A percentile compares a stretch with the other conserved stretches of the same genome.
Conservation (phyloP, 1,284 basidiomycete genomes). For the Fomitopsis schrenkii region DNA sequence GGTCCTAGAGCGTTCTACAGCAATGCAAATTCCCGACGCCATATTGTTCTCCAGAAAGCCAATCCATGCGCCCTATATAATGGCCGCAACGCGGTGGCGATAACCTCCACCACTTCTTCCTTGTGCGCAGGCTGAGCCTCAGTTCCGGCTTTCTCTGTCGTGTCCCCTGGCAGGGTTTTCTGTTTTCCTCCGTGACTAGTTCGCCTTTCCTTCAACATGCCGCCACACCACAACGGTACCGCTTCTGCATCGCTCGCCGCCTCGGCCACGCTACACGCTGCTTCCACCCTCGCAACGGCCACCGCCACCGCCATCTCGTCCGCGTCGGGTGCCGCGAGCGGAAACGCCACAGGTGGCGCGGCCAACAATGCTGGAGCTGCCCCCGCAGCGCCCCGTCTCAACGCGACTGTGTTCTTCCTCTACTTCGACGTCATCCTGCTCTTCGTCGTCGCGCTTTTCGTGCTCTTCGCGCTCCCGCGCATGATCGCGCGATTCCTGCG, state of each 20-base stretch:
- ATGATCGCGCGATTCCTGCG: not conserved
- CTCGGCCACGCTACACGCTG: not conserved
- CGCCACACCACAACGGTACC: no score
- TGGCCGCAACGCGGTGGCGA: not conserved
- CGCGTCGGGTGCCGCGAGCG: not conserved
- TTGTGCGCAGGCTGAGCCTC: constrained; percentile 1
- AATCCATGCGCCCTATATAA: not conserved
- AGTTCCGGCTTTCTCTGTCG: not conserved
- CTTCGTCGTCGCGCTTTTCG: not conserved
- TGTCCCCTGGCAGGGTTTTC: not conserved
- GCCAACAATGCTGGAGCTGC: not conserved
- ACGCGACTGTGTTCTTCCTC: not conserved
- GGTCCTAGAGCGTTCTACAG: not conserved
- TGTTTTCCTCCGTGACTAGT: not conserved
- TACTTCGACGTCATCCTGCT: constrained; percentile 6
- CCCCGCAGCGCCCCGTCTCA: not conserved
- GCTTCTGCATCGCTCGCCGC: not conserved
- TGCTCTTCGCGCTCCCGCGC: constrained; percentile 5
- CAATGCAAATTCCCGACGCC: not conserved
- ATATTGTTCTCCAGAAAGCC: not conserved
- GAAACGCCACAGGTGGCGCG: not conserved
- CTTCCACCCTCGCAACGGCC: not conserved
- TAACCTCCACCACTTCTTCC: not conserved
- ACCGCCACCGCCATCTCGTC: not conserved
- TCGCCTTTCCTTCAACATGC: not conserved